Percentiles rank a stretch among this genome's conserved stretches.
Conservation (phyloP, 768 basidiomycete genomes). For the Pluteus cervinus region DNA sequence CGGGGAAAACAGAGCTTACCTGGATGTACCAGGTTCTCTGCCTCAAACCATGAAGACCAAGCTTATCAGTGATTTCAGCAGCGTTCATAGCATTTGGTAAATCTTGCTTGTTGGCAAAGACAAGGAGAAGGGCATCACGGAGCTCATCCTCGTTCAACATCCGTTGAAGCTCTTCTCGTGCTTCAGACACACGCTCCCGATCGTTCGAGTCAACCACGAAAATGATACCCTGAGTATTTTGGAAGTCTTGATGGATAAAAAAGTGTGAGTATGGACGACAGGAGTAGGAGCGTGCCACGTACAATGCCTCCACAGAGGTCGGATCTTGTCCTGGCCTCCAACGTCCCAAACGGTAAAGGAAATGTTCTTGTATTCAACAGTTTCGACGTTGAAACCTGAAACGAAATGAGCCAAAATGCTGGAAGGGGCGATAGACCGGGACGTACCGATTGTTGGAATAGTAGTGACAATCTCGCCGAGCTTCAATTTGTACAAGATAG, state of each 20-base stretch:
- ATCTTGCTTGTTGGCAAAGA: constrained; percentile 99
- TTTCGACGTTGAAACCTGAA: constrained; percentile 98
- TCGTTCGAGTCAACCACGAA: constrained; percentile 99
- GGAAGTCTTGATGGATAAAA: constrained; percentile 83
- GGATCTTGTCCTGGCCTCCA: constrained; percentile 99
- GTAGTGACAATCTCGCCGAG: constrained; percentile 99
- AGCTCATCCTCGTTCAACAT: constrained; percentile 99
- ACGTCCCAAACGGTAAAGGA: constrained; percentile 99
- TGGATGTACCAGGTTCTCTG: constrained; percentile 99
- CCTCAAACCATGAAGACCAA: constrained; percentile 94
- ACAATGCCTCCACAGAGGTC: constrained; percentile 99
- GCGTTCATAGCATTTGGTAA: constrained; percentile 99
- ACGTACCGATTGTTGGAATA: constrained; percentile 97
- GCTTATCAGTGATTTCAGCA: constrained; percentile 98
- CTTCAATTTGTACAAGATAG: constrained; percentile 98
- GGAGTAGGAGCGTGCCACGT: constrained; percentile 30
- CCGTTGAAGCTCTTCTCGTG: constrained; percentile 97
- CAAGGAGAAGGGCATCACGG: constrained; percentile 94
- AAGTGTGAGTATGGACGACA: constrained; percentile 12
- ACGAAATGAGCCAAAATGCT: constrained; percentile 14
- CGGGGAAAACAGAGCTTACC: constrained; percentile 38
- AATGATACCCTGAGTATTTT: constrained; percentile 99
- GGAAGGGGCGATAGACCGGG: constrained; percentile 8
- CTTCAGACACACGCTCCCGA: constrained; percentile 98
- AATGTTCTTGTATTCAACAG: constrained; percentile 99